Base-by-base conservation (phyloP, 2,329 filamentous ascomycete species). In the Didymella pomorum region DNA sequence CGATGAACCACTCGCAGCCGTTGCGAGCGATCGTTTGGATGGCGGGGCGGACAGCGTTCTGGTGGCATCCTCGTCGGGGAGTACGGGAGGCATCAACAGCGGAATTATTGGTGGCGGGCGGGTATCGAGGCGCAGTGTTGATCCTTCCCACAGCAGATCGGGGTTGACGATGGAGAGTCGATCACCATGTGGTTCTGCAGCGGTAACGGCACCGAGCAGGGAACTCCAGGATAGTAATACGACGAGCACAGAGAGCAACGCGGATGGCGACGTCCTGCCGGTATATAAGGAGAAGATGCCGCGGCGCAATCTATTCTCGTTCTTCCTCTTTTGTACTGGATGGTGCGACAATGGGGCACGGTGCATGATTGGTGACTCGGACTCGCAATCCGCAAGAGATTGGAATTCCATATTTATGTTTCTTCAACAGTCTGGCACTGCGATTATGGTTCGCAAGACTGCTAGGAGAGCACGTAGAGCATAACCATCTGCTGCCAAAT, bases 51-150 rank as follows among this genome's bases (percentile, higher is more conserved):
- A 62, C 7, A 62, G 52, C 49, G 66, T 68, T 21, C 50, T 56
- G 42, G 61, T 67, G 46, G 68, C 63, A 62, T 72, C 68, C 51
- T 72, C 57, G 63, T 65, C 51, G 52, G 62, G 53, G 18, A 58
- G 62, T 61, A 69, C 57, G 39, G 73, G 73, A 74, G 71, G 72
- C 71, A 76, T 75, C 47, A 75, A 73, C 52, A 61, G 62, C 55
- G 68, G 67, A 42, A 63, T 52, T 39, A 56, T 50, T 26, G 73
- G 74, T 21, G 72, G 69, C 54, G 71, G 67, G 18, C 71, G 66
- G 31, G 65, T 68, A 57, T 77, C 73, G 54, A 75, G 48, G 57
- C 69, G 64, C 10, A 74, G 58, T 48, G 68, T 65, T 58, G 71
- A 67, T 65, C 69, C 68, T 60, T 64, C 68, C 73, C 72, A 73